These are phyloP conservation scores for Penicillium sp. DNA, from an alignment of 2,329 filamentous ascomycete genomes.

Conservation along the genomic window DNA sequence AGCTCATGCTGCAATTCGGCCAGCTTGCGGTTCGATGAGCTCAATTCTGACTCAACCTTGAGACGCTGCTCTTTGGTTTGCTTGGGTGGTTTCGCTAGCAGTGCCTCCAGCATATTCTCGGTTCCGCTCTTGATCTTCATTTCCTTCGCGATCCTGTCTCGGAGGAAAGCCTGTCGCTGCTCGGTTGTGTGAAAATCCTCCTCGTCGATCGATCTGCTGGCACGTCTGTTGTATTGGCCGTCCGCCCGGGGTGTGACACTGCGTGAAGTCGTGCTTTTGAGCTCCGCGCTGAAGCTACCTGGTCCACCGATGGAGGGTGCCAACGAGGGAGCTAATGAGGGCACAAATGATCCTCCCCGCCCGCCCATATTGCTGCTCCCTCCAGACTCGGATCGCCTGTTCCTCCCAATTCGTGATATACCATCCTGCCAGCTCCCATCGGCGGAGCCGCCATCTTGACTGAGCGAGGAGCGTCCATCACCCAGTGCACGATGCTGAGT, in stretches of 20 bases:
- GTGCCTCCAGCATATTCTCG: constrained; percentile 93
- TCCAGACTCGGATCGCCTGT: constrained; percentile 56
- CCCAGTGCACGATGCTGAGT: constrained; percentile 42
- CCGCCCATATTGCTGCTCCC: constrained; percentile 63
- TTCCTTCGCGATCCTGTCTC: constrained; percentile 88
- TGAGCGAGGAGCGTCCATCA: constrained; percentile 41
- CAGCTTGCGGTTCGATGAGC: constrained; percentile 75
- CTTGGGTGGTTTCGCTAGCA: constrained; percentile 93
- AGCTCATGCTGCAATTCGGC: constrained; percentile 59
- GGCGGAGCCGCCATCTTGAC: constrained; percentile 40
- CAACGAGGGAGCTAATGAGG: constrained; percentile 46
- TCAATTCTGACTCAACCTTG: constrained; percentile 83
- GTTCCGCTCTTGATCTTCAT: constrained; percentile 97
- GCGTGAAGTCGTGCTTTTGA: constrained; percentile 69
- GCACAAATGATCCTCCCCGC: constrained; percentile 53
- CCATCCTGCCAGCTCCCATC: constrained; percentile 43
- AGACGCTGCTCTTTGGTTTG: constrained; percentile 83
- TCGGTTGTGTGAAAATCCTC: constrained; percentile 63
- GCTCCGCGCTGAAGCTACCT: constrained; percentile 86
- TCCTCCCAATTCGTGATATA: constrained; percentile 33
- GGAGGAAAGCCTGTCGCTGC: constrained; percentile 70
- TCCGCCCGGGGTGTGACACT: constrained; percentile 61
- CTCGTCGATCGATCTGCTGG: constrained; percentile 57
- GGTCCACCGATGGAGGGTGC: constrained; percentile 68
- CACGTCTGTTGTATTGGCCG: constrained; percentile 50